Conservation (phyloP, 1,284 basidiomycete species). For the Coriolopsis trogii region DNA sequence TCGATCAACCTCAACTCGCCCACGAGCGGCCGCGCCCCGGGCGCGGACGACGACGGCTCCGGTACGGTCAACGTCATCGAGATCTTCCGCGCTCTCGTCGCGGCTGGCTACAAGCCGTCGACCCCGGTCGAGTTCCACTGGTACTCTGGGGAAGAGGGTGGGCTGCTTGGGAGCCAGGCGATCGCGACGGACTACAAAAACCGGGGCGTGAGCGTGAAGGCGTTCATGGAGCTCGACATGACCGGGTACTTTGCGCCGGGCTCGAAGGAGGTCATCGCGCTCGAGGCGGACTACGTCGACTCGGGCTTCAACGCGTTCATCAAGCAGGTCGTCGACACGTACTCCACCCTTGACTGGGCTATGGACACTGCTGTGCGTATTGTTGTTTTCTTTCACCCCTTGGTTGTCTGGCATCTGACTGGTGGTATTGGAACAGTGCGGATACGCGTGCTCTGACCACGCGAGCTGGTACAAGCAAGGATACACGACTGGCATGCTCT, state of each 20-base stretch:
- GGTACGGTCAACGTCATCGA: constrained; percentile 71
- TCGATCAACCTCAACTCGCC: constrained; percentile 53
- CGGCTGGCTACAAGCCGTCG: constrained; percentile 52
- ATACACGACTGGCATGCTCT: constrained; percentile 47
- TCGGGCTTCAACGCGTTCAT: constrained; percentile 42
- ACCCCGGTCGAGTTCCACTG: constrained; percentile 71
- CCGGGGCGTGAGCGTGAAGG: constrained; percentile 47
- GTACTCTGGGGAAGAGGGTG: constrained; percentile 68
- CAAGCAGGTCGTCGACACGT: constrained; percentile 40
- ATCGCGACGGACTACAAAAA: constrained; percentile 62
- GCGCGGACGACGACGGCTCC: constrained; percentile 73
- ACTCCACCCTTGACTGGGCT: constrained; percentile 42
- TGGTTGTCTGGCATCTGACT: not conserved
- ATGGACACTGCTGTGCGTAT: constrained; percentile 47
- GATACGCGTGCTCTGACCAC: constrained; percentile 48
- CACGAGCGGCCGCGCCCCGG: constrained; percentile 54
- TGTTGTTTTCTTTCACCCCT: not conserved
- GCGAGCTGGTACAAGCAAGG: constrained; percentile 49
- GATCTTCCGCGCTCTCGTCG: constrained; percentile 54
- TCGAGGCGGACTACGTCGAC: constrained; percentile 68
- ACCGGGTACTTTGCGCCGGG: constrained; percentile 68
- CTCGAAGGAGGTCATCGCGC: constrained; percentile 59
- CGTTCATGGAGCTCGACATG: constrained; percentile 49
- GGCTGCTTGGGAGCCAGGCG: constrained; percentile 67
- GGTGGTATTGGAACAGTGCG: constrained; percentile 33